These are phyloP conservation scores for Blumeria hordei DNA, from an alignment of 2,329 filamentous ascomycete species.

Conservation along the genomic window DNA sequence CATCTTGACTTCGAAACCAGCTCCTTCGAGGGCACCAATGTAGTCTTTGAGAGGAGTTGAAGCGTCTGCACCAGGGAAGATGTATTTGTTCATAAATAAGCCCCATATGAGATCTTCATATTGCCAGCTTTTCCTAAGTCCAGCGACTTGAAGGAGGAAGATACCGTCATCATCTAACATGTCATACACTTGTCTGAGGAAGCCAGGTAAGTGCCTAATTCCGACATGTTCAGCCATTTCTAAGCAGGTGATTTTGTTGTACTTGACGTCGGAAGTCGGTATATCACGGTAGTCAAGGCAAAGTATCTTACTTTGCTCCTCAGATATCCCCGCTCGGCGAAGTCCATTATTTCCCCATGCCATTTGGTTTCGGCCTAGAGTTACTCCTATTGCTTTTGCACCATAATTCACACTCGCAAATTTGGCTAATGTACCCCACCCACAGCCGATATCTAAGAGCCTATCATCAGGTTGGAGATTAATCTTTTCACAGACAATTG, in stretches of 20 bases:
- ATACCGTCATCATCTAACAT: conserved; percentile 94
- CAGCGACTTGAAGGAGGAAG: conserved; percentile 90
- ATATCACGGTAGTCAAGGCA: conserved; percentile 97
- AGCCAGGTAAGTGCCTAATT: conserved; percentile 61
- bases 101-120: conserved; percentile 97
- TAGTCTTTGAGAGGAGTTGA: conserved; percentile 81
- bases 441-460: conserved; percentile 87
- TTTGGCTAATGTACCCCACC: conserved; percentile 88
- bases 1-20: conserved; percentile 75
- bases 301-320: conserved; percentile 74
- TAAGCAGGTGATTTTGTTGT: conserved; percentile 89
- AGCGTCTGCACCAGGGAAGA: conserved; percentile 92
- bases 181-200: conserved; percentile 69
- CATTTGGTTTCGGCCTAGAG: conserved; percentile 86
- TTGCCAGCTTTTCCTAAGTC: conserved; percentile 85
- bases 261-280: conserved; percentile 50
- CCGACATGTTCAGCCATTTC: conserved; percentile 99
- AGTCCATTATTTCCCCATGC: conserved; percentile 88
- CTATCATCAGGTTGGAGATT: conserved; percentile 55
- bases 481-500: conserved; percentile 90
- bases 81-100: conserved; percentile 98
- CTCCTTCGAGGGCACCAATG: conserved; percentile 60
- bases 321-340: conserved; percentile 54
- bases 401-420: conserved; percentile 87
- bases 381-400: conserved; percentile 62